Evolutionary conservation across 2,329 filamentous ascomycete genomes (phyloP).

Genomic region (Drechslera avenae): DNA sequence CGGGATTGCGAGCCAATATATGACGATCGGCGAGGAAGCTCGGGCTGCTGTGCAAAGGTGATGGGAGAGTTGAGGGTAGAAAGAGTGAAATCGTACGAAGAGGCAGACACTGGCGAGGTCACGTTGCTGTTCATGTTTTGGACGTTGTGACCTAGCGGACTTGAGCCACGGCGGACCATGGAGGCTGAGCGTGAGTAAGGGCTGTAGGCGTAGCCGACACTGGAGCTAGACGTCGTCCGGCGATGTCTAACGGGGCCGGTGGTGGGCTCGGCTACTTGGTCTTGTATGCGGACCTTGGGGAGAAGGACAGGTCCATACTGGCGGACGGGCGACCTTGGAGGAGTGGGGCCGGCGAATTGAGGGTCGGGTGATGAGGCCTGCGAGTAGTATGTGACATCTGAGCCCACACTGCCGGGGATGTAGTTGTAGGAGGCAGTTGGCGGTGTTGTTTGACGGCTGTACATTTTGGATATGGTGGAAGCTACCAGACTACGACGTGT

Average conservation of each 20-base stretch:
- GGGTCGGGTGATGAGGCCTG: constrained; percentile 71
- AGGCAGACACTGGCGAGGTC: constrained; percentile 52
- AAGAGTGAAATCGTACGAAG: constrained; percentile 46
- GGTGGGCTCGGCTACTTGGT: constrained; percentile 72
- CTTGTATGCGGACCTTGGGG: constrained; percentile 84
- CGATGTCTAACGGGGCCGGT: constrained; percentile 62
- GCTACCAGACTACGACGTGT: constrained; percentile 45
- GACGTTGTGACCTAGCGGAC: constrained; percentile 48
- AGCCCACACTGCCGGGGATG: constrained; percentile 48
- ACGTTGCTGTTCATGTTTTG: constrained; percentile 45
- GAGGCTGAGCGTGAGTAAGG: constrained; percentile 56
- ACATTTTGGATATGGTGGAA: constrained; percentile 45
- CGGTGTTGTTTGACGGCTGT: constrained; percentile 53
- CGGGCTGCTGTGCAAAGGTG: constrained; percentile 49
- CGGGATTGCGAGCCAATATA: constrained; percentile 52
- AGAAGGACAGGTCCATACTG: constrained; percentile 80
- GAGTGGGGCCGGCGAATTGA: constrained; percentile 71
- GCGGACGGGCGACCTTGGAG: constrained; percentile 72
- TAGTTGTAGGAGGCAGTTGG: constrained; percentile 47
- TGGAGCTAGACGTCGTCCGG: constrained; percentile 59
- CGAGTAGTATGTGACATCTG: constrained; percentile 67
- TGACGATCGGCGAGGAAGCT: constrained; percentile 43
- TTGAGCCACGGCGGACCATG: constrained; percentile 53
- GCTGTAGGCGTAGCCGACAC: constrained; percentile 51
- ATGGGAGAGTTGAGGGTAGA: constrained; percentile 69